phyloP scores from a whole-genome alignment of 2,329 filamentous ascomycete genomes.

The Leptographium radiaticola region DNA sequence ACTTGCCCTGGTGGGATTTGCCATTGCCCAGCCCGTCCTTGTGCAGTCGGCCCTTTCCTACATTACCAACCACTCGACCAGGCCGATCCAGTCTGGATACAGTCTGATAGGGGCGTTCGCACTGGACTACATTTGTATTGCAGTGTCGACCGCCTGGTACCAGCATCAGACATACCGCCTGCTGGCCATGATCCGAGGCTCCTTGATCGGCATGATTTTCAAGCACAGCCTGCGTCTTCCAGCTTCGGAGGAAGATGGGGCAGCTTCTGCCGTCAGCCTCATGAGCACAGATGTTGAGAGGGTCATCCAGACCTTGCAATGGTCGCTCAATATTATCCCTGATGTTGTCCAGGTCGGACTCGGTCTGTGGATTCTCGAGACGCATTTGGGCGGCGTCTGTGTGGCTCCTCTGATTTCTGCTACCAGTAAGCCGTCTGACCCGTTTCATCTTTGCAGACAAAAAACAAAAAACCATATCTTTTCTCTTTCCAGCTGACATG shows the following conservation, averaged over 20 bases:
- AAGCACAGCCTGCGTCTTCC: slow-evolving; percentile 1
- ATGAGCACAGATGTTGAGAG: background rate
- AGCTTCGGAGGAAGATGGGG: background rate
- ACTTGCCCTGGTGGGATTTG: background rate
- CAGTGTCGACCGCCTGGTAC: background rate
- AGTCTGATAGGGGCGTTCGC: background rate
- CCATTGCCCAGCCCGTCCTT: background rate
- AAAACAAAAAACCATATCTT: background rate
- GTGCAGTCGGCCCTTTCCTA: background rate
- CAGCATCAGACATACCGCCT: slow-evolving; percentile 1
- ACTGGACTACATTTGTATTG: background rate
- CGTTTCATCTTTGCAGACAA: background rate
- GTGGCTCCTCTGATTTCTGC: background rate
- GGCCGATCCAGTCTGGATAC: background rate
- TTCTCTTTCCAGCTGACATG: background rate
- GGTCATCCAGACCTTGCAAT: background rate
- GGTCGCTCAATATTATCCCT: background rate
- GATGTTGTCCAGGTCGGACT: background rate
- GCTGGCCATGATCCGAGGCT: background rate
- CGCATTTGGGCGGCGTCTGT: background rate
- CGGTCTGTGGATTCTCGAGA: slow-evolving; percentile 1
- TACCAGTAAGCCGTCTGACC: background rate
- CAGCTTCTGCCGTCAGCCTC: background rate
- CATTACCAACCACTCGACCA: background rate
- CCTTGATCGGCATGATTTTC: background rate